Evolutionary conservation across 164 flowering plant species (phyloP).

Genomic region (Chimonanthus salicifolius): DNA sequence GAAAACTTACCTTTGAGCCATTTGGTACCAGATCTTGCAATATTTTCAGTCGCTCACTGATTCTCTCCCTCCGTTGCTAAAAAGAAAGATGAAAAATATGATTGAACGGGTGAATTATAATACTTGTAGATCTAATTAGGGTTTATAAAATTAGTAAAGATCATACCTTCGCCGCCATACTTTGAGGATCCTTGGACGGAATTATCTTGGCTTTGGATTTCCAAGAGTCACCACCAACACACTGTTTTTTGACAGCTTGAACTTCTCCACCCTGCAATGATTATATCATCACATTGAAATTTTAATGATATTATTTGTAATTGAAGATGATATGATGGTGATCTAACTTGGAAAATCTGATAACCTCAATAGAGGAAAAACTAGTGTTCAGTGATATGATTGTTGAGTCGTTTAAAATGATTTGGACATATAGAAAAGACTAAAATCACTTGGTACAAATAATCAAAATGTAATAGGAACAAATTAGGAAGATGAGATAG

Average conservation of each 20-base stretch:
- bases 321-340: background rate
- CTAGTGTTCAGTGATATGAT: too few relatives aligned
- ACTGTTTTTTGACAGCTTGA: slow-evolving; percentile 46
- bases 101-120: slow-evolving; percentile 1
- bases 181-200: slow-evolving; percentile 77
- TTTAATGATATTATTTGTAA: background rate
- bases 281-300: background rate
- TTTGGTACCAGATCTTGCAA: slow-evolving; percentile 91
- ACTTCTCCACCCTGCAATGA: slow-evolving; percentile 12
- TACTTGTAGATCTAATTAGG: background rate
- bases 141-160: background rate
- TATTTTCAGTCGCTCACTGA: slow-evolving; percentile 80
- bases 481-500: too few relatives aligned
- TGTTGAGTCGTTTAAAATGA: background rate
- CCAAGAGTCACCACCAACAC: slow-evolving; percentile 27
- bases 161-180: slow-evolving; percentile 80
- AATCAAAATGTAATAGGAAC: too few relatives aligned
- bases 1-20: slow-evolving; percentile 63
- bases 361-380: background rate
- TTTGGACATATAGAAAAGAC: background rate
- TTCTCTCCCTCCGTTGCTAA: slow-evolving; percentile 87
- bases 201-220: slow-evolving; percentile 41
- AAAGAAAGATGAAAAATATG: slow-evolving; percentile 7
- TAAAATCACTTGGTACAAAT: too few relatives aligned
- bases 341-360: background rate